These are phyloP conservation scores for Neoarthrinium moseri DNA, from an alignment of 2,329 filamentous ascomycete genomes.

Conservation along the genomic window DNA sequence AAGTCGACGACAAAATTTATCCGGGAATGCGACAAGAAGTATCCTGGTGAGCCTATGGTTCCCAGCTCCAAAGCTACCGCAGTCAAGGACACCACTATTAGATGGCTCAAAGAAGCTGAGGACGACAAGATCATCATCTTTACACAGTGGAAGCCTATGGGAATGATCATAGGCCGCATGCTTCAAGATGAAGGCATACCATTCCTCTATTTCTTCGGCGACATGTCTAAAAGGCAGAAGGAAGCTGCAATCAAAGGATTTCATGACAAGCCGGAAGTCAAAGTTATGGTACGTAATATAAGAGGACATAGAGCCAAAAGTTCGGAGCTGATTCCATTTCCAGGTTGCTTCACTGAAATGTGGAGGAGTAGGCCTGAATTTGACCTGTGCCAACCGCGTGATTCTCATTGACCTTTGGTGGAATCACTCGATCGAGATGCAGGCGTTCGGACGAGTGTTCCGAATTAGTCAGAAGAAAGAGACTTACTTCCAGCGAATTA, in stretches of 20 bases:
- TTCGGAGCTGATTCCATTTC: background rate
- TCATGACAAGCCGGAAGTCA: conserved; percentile 1
- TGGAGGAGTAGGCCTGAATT: conserved; percentile 38
- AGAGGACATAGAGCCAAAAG: conserved; percentile 12
- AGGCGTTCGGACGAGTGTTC: conserved; percentile 60
- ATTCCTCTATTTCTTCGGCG: conserved; percentile 38
- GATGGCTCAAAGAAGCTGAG: background rate
- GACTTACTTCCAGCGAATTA: conserved; percentile 57
- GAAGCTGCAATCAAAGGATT: conserved; percentile 21
- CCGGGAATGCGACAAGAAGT: background rate
- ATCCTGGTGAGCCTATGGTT: background rate
- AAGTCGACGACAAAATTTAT: background rate
- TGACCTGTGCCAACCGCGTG: conserved; percentile 47
- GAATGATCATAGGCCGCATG: conserved; percentile 32
- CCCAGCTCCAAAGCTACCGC: background rate
- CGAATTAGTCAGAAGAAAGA: conserved; percentile 63
- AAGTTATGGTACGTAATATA: conserved; percentile 33
- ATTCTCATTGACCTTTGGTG: conserved; percentile 60
- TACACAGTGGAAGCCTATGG: background rate
- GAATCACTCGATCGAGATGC: conserved; percentile 61
- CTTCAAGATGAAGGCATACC: conserved; percentile 24
- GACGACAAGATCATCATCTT: conserved; percentile 13
- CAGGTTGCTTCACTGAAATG: conserved; percentile 34
- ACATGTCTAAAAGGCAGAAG: conserved; percentile 16
- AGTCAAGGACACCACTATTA: background rate